Base-by-base conservation (phyloP, 169 alveolate species). In the Besnoitia besnoiti region DNA sequence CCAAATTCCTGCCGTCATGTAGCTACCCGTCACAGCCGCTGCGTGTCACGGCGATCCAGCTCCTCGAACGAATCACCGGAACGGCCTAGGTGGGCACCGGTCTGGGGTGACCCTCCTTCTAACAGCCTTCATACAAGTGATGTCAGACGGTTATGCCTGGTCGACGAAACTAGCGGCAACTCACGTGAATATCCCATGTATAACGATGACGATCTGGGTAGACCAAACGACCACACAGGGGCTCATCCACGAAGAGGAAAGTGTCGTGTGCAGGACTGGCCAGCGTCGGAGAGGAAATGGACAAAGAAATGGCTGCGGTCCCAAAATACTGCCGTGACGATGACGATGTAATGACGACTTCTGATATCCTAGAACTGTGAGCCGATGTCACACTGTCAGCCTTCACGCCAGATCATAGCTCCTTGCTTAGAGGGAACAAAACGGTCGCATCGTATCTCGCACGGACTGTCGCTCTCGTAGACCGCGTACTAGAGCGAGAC, bases 301-400 rank as follows among this genome's bases (percentile, higher is more conserved):
- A 89, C 42, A 47, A 40, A 42, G 92, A 89, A 75, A 89, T 89
- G 92, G 88, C 88, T 33, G 87, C 80, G 42, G 92, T 89, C 33
- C 92, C 92, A 7, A 62, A 24, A 5, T 44, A 42, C 92, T 73
- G 92, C 92, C 80, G 92, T 40, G 92, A 89, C 16, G 92, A 89
- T 42, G 92, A 89, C 76, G 92, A 89, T 42, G 92, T 75, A 19
- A 79, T 40, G 84, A 89, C 92, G 39, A 89, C 92, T 27, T 89
- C 92, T 4, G 88, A 89, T 14, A 50, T 89, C 5, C 92, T 89
- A 33, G 85, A 42, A 59, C 42, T 88, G 92, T 88, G 59, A 59
- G 92, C 49, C 14, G 27, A 19, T 8, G 1, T 7, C 30, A 35
- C 50, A 4, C 7, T 24, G 21, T 77, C 33, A 12, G 10, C 59